These are phyloP conservation scores for Neurospora sp. DNA, from an alignment of 495 filamentous ascomycete species.

Conservation along the genomic window DNA sequence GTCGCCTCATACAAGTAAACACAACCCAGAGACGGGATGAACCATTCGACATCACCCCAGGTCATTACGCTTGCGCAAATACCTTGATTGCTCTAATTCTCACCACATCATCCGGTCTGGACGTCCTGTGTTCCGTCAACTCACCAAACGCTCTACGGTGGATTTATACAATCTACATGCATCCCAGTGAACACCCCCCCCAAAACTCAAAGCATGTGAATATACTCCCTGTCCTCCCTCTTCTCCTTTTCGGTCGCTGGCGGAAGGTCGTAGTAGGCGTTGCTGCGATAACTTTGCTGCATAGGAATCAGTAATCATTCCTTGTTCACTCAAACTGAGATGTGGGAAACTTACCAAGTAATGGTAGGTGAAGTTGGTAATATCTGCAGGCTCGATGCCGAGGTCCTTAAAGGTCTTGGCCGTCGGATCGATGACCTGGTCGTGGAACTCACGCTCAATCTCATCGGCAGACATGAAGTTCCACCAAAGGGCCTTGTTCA, in stretches of 20 bases:
- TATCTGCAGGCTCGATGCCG: constrained; percentile 73
- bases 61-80: neutral
- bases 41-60: neutral
- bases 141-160: neutral
- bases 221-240: constrained; percentile 88
- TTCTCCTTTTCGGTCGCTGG: constrained; percentile 90
- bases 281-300: constrained; percentile 75
- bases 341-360: constrained; percentile 65
- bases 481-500: constrained; percentile 86
- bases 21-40: neutral
- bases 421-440: constrained; percentile 80
- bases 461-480: constrained; percentile 71
- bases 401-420: constrained; percentile 96
- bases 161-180: neutral
- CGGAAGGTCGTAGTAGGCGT: constrained; percentile 80
- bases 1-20: neutral
- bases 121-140: neutral
- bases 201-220: constrained; percentile 58
- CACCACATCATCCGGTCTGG: neutral
- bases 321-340: neutral
- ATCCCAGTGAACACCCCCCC: neutral
- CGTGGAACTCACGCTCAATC: constrained; percentile 86
- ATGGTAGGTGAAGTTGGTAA: constrained; percentile 75
- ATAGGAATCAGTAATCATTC: constrained; percentile 15
- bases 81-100: neutral